Percentiles rank a stretch among this genome's conserved stretches.
Conservation (phyloP, 2,329 filamentous ascomycete genomes). For the Fusarium hainanense region DNA sequence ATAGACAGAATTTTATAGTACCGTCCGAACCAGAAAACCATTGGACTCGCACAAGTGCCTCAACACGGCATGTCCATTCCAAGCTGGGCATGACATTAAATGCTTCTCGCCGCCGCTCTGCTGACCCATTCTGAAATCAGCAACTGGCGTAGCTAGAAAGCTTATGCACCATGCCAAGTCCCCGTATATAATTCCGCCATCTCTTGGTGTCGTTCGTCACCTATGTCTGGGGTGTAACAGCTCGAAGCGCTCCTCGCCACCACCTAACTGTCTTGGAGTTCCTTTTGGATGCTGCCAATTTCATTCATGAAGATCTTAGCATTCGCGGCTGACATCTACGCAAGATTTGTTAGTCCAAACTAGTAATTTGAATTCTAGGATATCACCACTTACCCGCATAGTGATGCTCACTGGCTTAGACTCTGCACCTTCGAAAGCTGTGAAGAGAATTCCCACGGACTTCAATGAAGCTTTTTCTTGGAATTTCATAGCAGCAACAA, state of each 20-base stretch:
- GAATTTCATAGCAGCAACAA: conserved; percentile 83
- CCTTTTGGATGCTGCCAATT: conserved; percentile 61
- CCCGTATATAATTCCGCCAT: conserved; percentile 15
- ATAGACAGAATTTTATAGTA: conserved; percentile 41
- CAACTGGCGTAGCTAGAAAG: conserved; percentile 16
- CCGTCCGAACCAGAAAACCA: conserved; percentile 19
- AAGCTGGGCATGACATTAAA: conserved; percentile 31
- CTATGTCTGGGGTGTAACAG: conserved; percentile 23
- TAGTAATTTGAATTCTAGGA: neutral
- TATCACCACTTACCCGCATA: conserved; percentile 64
- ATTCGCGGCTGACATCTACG: conserved; percentile 64
- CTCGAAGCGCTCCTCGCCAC: conserved; percentile 14
- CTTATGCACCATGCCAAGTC: conserved; percentile 22
- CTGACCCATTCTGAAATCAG: conserved; percentile 12
- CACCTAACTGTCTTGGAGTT: conserved; percentile 57
- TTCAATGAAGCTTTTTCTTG: conserved; percentile 80
- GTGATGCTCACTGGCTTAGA: conserved; percentile 68
- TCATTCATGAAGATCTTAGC: conserved; percentile 64
- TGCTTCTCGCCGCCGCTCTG: conserved; percentile 27
- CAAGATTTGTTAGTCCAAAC: conserved; percentile 11
- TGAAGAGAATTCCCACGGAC: conserved; percentile 74
- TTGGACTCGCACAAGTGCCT: conserved; percentile 15
- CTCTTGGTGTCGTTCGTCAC: conserved; percentile 15
- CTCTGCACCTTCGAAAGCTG: conserved; percentile 68
- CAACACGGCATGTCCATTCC: conserved; percentile 36